Conservation (phyloP, 2,329 filamentous ascomycete species). For the Trichoderma polysporum region DNA sequence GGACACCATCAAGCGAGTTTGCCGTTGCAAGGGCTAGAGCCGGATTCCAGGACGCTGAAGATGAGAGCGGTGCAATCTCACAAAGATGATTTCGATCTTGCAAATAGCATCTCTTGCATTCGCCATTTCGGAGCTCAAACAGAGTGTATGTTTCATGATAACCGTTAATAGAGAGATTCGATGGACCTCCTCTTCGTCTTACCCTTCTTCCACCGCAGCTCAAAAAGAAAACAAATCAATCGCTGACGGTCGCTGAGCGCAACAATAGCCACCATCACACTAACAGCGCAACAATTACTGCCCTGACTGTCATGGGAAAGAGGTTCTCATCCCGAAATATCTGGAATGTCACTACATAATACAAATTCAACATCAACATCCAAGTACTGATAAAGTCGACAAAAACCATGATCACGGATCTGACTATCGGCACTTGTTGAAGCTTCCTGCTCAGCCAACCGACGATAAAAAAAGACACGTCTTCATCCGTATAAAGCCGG, state of each 20-base stretch:
- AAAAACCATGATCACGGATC: too few species aligned
- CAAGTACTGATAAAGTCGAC: background rate
- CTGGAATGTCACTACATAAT: background rate
- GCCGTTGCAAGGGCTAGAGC: background rate
- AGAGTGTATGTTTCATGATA: too few species aligned
- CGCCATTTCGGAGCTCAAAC: too few species aligned
- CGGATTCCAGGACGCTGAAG: background rate
- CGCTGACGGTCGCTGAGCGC: background rate
- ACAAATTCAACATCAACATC: background rate
- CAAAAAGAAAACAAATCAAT: background rate
- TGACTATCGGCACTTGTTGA: background rate
- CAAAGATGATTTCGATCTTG: background rate
- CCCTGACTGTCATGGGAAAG: background rate
- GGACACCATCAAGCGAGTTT: slow-evolving; percentile 20
- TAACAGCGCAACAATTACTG: background rate
- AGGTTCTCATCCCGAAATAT: too few species aligned
- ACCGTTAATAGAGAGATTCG: too few species aligned
- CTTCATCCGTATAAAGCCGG: background rate
- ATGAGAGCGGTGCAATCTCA: background rate
- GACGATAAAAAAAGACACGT: background rate
- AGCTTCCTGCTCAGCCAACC: background rate
- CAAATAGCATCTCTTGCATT: background rate
- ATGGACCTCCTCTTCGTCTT: too few species aligned
- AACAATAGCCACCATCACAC: background rate
- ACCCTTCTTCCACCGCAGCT: too few species aligned